A percentile compares a stretch with the other conserved stretches of the same genome.
phyloP scores from a whole-genome alignment of 2,329 filamentous ascomycete species.

The Botrytis galanthina region DNA sequence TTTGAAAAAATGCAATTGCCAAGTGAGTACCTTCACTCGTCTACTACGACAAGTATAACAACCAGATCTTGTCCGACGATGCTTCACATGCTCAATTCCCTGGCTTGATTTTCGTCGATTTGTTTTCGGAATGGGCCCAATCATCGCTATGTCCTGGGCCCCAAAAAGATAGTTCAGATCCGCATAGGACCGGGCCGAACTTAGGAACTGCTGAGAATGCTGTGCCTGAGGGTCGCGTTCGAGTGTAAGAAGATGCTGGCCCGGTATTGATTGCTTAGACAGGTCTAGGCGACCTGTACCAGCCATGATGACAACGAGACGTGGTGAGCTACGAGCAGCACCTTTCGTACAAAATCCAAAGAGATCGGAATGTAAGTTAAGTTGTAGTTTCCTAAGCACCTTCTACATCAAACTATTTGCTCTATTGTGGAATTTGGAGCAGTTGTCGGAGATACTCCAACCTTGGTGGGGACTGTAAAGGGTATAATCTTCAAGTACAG shows the following conservation, averaged over 20 bases:
- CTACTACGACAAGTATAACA: conserved; percentile 90
- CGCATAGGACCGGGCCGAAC: conserved; percentile 21
- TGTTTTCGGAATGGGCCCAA: conserved; percentile 32
- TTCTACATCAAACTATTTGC: background rate
- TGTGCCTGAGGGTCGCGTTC: conserved; percentile 1
- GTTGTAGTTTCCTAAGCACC: conserved; percentile 1
- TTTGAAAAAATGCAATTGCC: background rate
- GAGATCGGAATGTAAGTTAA: background rate
- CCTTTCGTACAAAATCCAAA: background rate
- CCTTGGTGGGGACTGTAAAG: background rate
- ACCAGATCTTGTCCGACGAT: conserved; percentile 87
- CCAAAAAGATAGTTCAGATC: conserved; percentile 37
- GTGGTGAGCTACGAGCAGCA: background rate
- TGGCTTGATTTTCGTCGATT: conserved; percentile 36
- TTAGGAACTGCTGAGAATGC: conserved; percentile 12
- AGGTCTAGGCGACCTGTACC: conserved; percentile 6
- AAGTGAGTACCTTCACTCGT: conserved; percentile 67
- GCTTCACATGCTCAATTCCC: conserved; percentile 62
- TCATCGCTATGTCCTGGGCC: conserved; percentile 34
- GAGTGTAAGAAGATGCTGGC: conserved; percentile 13
- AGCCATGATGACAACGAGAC: conserved; percentile 1
- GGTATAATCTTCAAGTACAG: background rate
- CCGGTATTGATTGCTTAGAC: conserved; percentile 8
- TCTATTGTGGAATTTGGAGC: background rate
- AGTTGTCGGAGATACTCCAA: background rate